These are phyloP conservation scores for Cyberlindnera euphorbiae DNA, from an alignment of 805 yeast species.

Conservation along the genomic window DNA sequence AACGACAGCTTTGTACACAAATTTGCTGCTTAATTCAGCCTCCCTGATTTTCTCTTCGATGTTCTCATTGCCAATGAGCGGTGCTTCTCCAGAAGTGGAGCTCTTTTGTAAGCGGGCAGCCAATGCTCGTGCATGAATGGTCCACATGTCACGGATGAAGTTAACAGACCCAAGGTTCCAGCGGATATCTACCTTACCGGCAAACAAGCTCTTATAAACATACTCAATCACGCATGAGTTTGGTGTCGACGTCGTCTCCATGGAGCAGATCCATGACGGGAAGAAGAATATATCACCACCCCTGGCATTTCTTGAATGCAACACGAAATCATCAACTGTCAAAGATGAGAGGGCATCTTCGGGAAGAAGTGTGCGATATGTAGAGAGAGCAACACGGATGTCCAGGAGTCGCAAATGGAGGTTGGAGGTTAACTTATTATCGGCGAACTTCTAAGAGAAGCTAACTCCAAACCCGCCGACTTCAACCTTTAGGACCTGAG, in stretches of 20 bases:
- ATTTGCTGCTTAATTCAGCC: conserved; percentile 44
- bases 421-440: conserved; percentile 39
- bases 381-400: conserved; percentile 63
- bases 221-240: conserved; percentile 56
- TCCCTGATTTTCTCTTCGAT: conserved; percentile 41
- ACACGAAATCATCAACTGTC: conserved; percentile 50
- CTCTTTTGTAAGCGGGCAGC: conserved; percentile 48
- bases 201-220: conserved; percentile 67
- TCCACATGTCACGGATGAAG: conserved; percentile 89
- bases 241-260: conserved; percentile 67
- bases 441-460: conserved; percentile 41
- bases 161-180: conserved; percentile 94
- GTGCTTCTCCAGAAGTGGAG: conserved; percentile 11
- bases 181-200: conserved; percentile 83
- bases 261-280: conserved; percentile 68
- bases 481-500: conserved; percentile 63
- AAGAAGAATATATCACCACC: conserved; percentile 81
- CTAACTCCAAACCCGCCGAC: conserved; percentile 54
- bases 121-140: conserved; percentile 73
- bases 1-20: conserved; percentile 55
- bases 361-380: conserved; percentile 44
- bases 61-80: conserved; percentile 29
- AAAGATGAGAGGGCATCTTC: conserved; percentile 44
- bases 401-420: conserved; percentile 59
- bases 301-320: conserved; percentile 49